Evolutionary conservation across 805 yeast species (phyloP), one percentile per base, ranked within the genome.

Genomic region (Gaillardinia entomophila): DNA sequence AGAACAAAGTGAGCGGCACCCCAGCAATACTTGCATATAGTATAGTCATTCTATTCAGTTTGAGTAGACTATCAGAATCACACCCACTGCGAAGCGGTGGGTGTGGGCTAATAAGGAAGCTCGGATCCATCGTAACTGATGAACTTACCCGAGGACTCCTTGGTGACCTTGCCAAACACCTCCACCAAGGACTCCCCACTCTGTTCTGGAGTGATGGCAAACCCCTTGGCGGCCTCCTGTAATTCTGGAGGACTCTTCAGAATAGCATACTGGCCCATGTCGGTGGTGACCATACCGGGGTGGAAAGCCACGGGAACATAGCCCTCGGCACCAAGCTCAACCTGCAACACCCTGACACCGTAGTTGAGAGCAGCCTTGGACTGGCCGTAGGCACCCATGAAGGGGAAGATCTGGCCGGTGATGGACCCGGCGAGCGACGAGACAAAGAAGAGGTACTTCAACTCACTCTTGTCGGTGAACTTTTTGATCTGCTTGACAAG

Each of bases 201-300:
- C 6, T 24, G 23, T 12, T 33, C 40, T 6, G 45, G 40, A 5
- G 43, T 39, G 18, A 43, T 41, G n/a, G n/a, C n/a, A n/a, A n/a
- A n/a, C n/a, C n/a, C n/a, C n/a, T n/a, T n/a, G n/a, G 14, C 6
- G 15, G 24, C 8, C 6, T 12, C 14, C 12, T 8, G n/a, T 2
- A 36, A 5, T 6, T 27, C 30, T 13, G 24, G 22, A 13, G 13
- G 16, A 13, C 17, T 18, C 25, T 4, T 16, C n/a, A 4, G 27
- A 20, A 29, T 6, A 26, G 30, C 39, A 13, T 18, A 26, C 3
- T 20, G 32, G 4, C 50, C 55, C 57, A 55, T 51, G 30, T 65
- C 69, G 23, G 62, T 59, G n/a, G 33, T 12, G 10, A 66, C 68
- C 11, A 51, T 23, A 25, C 72, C 71, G 0, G 73, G 73, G 32